Percentiles rank a stretch among this genome's conserved stretches.
Conservation (phyloP, 2,329 filamentous ascomycete genomes). For the Alternaria sp. region DNA sequence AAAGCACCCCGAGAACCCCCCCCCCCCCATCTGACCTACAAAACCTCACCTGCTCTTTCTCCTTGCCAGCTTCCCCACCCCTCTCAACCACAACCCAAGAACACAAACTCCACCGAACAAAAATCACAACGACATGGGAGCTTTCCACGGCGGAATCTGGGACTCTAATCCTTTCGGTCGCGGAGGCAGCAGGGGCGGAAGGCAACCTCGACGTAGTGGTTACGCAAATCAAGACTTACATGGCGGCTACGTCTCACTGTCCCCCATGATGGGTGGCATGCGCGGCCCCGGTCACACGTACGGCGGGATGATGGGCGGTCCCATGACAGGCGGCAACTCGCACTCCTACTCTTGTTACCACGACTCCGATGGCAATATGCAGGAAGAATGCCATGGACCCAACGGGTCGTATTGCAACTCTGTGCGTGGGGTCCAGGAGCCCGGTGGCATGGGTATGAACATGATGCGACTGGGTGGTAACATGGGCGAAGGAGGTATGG, state of each 20-base stretch:
- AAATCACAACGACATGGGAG: neutral
- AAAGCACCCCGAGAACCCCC: neutral
- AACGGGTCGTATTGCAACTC: neutral
- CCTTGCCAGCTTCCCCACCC: neutral
- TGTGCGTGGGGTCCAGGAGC: neutral
- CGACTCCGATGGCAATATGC: slow-evolving; percentile 1
- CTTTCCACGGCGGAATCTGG: slow-evolving; percentile 4
- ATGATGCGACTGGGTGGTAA: neutral
- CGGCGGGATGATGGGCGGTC: neutral
- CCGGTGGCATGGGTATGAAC: neutral
- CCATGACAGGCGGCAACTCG: neutral
- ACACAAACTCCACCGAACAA: neutral
- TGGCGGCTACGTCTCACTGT: neutral
- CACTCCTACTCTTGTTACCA: slow-evolving; percentile 1
- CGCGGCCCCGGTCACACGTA: neutral
- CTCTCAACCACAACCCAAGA: neutral
- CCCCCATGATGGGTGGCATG: neutral
- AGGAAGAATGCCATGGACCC: slow-evolving; percentile 3
- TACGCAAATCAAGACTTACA: neutral
- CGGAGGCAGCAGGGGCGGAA: neutral
- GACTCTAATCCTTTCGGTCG: neutral
- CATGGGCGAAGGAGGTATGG: neutral
- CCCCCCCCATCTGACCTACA: neutral
- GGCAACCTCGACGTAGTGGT: neutral
- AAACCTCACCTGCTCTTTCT: neutral